Conservation (phyloP, 148 eudicot species). For the Bassia scoparia region DNA sequence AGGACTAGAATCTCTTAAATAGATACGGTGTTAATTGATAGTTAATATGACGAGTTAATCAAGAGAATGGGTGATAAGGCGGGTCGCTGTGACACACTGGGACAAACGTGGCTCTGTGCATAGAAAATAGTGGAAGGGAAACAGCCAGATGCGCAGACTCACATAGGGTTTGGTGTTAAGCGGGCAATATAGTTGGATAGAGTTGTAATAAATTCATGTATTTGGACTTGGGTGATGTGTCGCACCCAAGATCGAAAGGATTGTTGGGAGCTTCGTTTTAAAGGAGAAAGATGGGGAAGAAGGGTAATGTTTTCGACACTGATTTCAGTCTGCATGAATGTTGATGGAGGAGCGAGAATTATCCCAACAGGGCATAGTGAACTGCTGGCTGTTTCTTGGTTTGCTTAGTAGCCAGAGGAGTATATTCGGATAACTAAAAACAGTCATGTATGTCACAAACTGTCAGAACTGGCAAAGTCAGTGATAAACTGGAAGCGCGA, state of each 20-base stretch:
- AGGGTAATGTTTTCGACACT: constrained; percentile 24
- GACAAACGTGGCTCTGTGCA: too few species aligned
- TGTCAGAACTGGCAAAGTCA: constrained; percentile 49
- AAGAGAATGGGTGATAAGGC: too few species aligned
- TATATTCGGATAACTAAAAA: constrained; percentile 59
- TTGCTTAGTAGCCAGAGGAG: constrained; percentile 41
- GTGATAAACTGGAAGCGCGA: constrained; percentile 38
- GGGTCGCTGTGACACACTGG: too few species aligned
- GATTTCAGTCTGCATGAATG: constrained; percentile 61
- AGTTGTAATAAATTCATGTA: constrained; percentile 66
- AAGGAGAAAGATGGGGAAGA: constrained; percentile 39
- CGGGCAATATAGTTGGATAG: constrained; percentile 76
- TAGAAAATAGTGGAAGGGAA: too few species aligned
- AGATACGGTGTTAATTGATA: too few species aligned
- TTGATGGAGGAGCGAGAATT: constrained; percentile 60
- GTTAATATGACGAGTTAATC: too few species aligned
- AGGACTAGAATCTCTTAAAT: too few species aligned
- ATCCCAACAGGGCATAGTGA: constrained; percentile 50
- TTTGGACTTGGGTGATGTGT: constrained; percentile 64
- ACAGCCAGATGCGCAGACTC: constrained; percentile 41
- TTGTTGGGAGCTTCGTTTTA: constrained; percentile 46
- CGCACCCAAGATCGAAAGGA: constrained; percentile 58
- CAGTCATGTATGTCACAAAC: constrained; percentile 43
- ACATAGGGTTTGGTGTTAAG: constrained; percentile 44
- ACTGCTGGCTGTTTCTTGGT: constrained; percentile 63